Percentiles rank a stretch among this genome's conserved stretches.
Conservation (phyloP, 1,284 basidiomycete genomes). For the Apiotrichum brassicae region DNA sequence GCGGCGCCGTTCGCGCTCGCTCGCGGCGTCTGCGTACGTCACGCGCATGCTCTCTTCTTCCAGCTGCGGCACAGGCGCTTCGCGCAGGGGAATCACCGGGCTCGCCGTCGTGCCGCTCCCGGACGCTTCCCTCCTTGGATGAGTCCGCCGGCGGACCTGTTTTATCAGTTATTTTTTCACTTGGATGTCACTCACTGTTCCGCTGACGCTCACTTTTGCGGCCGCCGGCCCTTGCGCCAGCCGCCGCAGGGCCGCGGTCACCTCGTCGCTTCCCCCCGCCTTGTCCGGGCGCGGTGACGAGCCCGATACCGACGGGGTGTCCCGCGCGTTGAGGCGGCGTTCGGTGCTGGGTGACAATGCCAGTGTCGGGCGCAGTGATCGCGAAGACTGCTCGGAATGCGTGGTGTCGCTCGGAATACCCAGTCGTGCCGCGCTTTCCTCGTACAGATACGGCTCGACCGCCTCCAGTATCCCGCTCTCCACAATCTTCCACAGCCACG, state of each 20-base stretch:
- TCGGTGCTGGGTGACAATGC: constrained; percentile 22
- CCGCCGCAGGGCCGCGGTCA: constrained; percentile 12
- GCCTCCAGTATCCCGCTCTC: constrained; percentile 24
- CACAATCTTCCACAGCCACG: constrained; percentile 38
- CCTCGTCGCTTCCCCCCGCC: constrained; percentile 5
- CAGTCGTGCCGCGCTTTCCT: no score
- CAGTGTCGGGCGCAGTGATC: neutral
- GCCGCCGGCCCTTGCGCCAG: constrained; percentile 7
- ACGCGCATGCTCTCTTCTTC: constrained; percentile 36
- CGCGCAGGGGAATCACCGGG: no score
- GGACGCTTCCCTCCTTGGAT: no score
- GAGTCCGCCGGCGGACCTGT: neutral
- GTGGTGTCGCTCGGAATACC: neutral
- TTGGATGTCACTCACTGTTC: constrained; percentile 4
- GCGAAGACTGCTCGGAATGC: no score
- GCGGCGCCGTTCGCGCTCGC: constrained; percentile 30
- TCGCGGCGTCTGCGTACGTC: constrained; percentile 28
- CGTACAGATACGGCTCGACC: constrained; percentile 19
- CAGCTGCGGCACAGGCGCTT: neutral
- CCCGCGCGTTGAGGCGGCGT: constrained; percentile 21
- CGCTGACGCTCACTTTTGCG: neutral
- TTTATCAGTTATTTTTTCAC: neutral
- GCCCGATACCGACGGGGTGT: neutral
- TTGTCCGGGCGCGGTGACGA: neutral
- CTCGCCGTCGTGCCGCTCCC: no score